Evolutionary conservation across 805 yeast genomes (phyloP).

Genomic region (Blastobotrys americana): DNA sequence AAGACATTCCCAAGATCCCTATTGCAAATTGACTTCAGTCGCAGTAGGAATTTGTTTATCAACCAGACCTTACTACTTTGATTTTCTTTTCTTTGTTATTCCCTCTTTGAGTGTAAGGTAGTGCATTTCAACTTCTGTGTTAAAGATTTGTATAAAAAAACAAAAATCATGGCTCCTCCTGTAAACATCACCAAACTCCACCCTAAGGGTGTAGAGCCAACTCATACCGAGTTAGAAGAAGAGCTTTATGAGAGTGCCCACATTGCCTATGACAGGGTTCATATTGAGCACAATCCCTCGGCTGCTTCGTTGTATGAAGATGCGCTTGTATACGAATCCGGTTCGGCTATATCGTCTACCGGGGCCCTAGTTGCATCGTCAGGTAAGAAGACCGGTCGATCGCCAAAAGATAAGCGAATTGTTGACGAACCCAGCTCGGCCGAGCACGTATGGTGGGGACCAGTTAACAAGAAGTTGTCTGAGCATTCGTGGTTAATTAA

Average conservation of each 20-base stretch:
- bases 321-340: slow-evolving; percentile 73
- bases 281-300: slow-evolving; percentile 73
- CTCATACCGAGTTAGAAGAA: slow-evolving; percentile 36
- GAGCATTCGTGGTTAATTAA: slow-evolving; percentile 93
- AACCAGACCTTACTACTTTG: too few relatives aligned
- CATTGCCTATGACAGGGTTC: slow-evolving; percentile 36
- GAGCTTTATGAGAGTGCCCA: slow-evolving; percentile 35
- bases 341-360: slow-evolving; percentile 83
- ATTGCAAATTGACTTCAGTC: too few relatives aligned
- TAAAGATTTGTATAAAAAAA: too few relatives aligned
- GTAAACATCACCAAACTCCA: slow-evolving; percentile 37
- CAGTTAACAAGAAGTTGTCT: slow-evolving; percentile 90
- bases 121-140: too few relatives aligned
- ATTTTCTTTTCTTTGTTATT: too few relatives aligned
- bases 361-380: slow-evolving; percentile 96
- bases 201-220: slow-evolving; percentile 38
- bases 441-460: slow-evolving; percentile 97
- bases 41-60: too few relatives aligned
- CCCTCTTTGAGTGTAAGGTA: too few relatives aligned
- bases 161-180: slow-evolving; percentile 27
- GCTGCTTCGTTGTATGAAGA: slow-evolving; percentile 92
- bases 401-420: slow-evolving; percentile 96
- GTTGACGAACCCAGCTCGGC: slow-evolving; percentile 87
- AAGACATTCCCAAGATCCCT: too few relatives aligned
- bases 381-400: slow-evolving; percentile 94